Conservation (phyloP, 805 yeast genomes). For the Yamadazyma scolyti region DNA sequence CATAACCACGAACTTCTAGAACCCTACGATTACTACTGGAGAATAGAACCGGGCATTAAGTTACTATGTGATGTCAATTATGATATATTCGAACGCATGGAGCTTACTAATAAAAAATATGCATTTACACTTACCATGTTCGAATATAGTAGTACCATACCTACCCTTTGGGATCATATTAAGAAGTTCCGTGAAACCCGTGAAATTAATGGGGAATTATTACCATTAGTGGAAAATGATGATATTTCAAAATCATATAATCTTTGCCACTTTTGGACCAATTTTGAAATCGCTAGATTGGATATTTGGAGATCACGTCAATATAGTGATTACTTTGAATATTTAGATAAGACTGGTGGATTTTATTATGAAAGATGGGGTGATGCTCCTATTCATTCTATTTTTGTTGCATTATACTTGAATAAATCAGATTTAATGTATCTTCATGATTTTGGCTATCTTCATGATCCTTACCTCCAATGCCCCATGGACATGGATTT, state of each 20-base stretch:
- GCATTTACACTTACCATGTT: conserved; percentile 67
- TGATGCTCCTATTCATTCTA: conserved; percentile 86
- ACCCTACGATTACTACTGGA: conserved; percentile 69
- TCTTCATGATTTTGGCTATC: conserved; percentile 74
- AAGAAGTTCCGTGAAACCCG: conserved; percentile 26
- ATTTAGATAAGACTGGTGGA: conserved; percentile 67
- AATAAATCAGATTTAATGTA: conserved; percentile 60
- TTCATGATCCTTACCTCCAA: conserved; percentile 63
- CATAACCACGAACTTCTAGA: conserved; percentile 55
- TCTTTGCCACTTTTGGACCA: conserved; percentile 80
- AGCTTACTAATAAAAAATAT: conserved; percentile 50
- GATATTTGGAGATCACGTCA: conserved; percentile 59
- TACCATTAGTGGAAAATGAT: conserved; percentile 12
- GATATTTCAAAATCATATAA: conserved; percentile 51
- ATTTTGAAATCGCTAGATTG: conserved; percentile 71
- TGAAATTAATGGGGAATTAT: conserved; percentile 24
- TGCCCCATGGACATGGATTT: conserved; percentile 45
- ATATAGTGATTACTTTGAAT: conserved; percentile 58
- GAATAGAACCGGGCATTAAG: conserved; percentile 69
- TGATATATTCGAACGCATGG: conserved; percentile 62
- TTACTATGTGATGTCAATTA: conserved; percentile 58
- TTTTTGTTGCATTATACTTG: conserved; percentile 63
- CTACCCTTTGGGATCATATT: conserved; percentile 58
- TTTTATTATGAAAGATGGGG: conserved; percentile 91
- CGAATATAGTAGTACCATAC: conserved; percentile 61